Conservation (phyloP, 495 filamentous ascomycete genomes). For the Achaetomiella virescens region DNA sequence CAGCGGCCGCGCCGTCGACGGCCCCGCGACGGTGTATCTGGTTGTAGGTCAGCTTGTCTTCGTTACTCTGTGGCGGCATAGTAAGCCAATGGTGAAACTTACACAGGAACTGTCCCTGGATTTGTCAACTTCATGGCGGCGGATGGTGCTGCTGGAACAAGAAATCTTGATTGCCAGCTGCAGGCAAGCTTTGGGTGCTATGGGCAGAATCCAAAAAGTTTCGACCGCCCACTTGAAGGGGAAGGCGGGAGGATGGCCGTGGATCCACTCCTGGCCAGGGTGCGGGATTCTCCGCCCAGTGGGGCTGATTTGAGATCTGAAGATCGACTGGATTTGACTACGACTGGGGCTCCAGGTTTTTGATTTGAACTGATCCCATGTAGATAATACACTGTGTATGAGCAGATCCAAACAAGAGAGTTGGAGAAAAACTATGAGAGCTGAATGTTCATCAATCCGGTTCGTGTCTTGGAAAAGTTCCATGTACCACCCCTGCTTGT, state of each 20-base stretch:
- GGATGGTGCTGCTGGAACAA: constrained; percentile 7
- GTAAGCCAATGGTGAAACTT: constrained; percentile 2
- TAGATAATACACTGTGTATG: no score
- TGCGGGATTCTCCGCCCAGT: not conserved
- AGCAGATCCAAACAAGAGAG: no score
- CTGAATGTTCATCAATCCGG: no score
- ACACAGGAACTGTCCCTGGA: constrained; percentile 83
- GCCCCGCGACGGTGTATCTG: constrained; percentile 80
- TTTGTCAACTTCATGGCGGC: constrained; percentile 78
- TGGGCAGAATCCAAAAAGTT: constrained; percentile 24
- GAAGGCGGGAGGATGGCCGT: constrained; percentile 19
- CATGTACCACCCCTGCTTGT: not conserved
- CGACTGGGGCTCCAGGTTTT: no score
- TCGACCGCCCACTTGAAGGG: constrained; percentile 6
- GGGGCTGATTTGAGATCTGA: no score
- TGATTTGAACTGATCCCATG: no score
- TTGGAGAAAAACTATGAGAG: no score
- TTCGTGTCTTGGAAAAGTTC: no score
- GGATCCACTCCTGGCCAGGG: not conserved
- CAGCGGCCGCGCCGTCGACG: constrained; percentile 79
- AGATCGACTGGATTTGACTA: no score
- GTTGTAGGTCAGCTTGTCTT: not conserved
- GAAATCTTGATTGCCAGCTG: constrained; percentile 4
- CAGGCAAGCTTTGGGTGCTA: constrained; percentile 7
- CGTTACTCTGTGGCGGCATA: not conserved